Evolutionary conservation across 2,329 filamentous ascomycete species (phyloP), one percentile per base, ranked within the genome.

Genomic region (Pestalotiopsis sp.): DNA sequence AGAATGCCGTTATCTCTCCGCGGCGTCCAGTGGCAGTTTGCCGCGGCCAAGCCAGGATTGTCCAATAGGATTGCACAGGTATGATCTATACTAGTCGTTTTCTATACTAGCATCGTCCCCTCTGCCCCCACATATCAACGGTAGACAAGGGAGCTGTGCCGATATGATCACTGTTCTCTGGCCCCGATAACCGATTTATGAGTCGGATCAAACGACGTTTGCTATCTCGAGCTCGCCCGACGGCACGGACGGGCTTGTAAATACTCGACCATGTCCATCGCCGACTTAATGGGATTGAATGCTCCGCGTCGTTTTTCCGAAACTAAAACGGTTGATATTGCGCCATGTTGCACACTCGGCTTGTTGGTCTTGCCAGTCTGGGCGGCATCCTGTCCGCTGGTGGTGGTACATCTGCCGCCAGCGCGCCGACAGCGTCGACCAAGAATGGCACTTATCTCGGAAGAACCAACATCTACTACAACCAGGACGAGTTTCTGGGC

Each of bases 401-500:
- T 31, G 27, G 17, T 49, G 5, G 45, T 49, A 3, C 17, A 7
- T 49, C 45, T 49, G 45, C 17, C 17, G 45, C 20, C 27, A 25
- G 1, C 11, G 41, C 57, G 12, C 72, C 74, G 13, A 69, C 49
- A 60, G 73, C 65, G 25, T 70, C 71, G 17, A 79, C 77, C 1
- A 55, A 73, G 36, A 80, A 80, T 62, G 78, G 78, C 23, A 80
- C 76, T 6, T 80, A 79, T 57, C 72, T 74, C 65, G 81, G 81
- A 7, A 71, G 74, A 1, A 71, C 79, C 55, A 69, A 82, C 3
- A 58, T 74, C 0, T 70, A 65, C 11, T 82, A 78, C 77, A 69
- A 79, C 14, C 81, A 83, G 64, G 80, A 82, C 68, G 79, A 70
- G 20, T 83, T 83, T 66, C 71, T 83, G 1, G 81, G 81, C 4